phyloP scores from a whole-genome alignment of 2,329 filamentous ascomycete species.

The Talaromyces sp. region DNA sequence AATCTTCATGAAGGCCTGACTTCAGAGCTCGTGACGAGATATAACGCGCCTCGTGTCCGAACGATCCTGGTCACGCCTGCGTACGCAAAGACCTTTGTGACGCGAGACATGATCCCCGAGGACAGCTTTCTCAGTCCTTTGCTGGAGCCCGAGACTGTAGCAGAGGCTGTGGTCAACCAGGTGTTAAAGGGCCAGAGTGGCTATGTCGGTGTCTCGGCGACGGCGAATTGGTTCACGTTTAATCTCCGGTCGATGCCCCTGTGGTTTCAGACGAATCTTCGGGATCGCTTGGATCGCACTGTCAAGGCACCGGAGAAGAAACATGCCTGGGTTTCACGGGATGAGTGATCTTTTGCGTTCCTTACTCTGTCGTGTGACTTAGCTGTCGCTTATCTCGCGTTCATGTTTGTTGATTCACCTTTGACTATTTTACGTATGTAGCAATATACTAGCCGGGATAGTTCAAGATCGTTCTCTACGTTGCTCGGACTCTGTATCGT shows the following conservation, averaged over 20 bases:
- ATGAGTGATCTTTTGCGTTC: background rate
- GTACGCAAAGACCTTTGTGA: constrained; percentile 18
- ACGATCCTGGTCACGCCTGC: constrained; percentile 24
- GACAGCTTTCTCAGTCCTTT: constrained; percentile 52
- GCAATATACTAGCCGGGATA: background rate
- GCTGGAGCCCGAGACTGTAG: constrained; percentile 60
- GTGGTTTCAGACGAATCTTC: constrained; percentile 58
- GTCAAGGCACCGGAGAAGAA: constrained; percentile 19
- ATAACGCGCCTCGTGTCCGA: constrained; percentile 28
- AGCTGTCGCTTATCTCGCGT: background rate
- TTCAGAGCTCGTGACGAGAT: constrained; percentile 29
- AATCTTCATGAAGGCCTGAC: constrained; percentile 47
- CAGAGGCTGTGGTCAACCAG: constrained; percentile 59
- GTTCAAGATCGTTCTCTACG: background rate
- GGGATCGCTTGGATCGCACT: constrained; percentile 37
- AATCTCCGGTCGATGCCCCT: constrained; percentile 53
- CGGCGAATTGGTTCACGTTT: constrained; percentile 43
- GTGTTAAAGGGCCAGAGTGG: constrained; percentile 57
- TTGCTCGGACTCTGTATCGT: constrained; percentile 1
- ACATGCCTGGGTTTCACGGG: constrained; percentile 15
- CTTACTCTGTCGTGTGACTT: background rate
- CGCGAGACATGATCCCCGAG: constrained; percentile 49
- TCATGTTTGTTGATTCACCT: background rate
- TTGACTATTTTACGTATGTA: background rate
- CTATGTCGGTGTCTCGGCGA: constrained; percentile 54